Evolutionary conservation across 352 stramenopile genomes (phyloP).

Genomic region (Phytopythium oedochilum): DNA sequence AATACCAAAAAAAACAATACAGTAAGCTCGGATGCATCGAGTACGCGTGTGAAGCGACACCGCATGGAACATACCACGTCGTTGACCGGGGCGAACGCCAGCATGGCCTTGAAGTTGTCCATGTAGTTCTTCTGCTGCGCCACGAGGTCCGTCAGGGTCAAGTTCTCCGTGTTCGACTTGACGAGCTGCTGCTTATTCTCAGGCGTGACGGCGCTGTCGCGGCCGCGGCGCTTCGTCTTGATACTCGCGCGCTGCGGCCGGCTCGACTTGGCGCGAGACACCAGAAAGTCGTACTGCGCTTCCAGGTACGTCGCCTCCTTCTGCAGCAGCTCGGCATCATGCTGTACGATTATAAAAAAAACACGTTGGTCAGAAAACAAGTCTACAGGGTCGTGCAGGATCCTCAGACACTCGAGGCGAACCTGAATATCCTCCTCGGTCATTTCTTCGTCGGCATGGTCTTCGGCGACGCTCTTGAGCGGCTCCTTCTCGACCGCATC

Average conservation of each 20-base stretch:
- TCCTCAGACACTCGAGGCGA: not conserved
- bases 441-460: slow-evolving; percentile 23
- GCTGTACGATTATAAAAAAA: slow-evolving; percentile 9
- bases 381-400: too few species aligned
- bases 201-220: slow-evolving; percentile 5
- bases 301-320: slow-evolving; percentile 73
- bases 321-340: slow-evolving; percentile 51
- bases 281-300: slow-evolving; percentile 57
- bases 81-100: slow-evolving; percentile 68
- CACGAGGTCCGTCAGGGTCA: slow-evolving; percentile 50
- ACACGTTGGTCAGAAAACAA: not conserved
- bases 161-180: slow-evolving; percentile 43
- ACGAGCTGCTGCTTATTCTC: slow-evolving; percentile 34
- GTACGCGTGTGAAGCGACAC: not conserved
- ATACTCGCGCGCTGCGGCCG: slow-evolving; percentile 31
- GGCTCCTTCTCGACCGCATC: slow-evolving; percentile 4
- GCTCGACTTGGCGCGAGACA: slow-evolving; percentile 43
- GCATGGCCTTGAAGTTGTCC: slow-evolving; percentile 78
- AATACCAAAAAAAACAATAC: slow-evolving; percentile 6
- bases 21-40: not conserved
- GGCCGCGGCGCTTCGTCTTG: slow-evolving; percentile 47
- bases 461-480: slow-evolving; percentile 13
- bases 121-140: slow-evolving; percentile 65
- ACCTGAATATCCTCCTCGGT: slow-evolving; percentile 17
- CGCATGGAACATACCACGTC: slow-evolving; percentile 37